Evolutionary conservation across 2,329 filamentous ascomycete genomes (phyloP).

Genomic region (Diaporthe sp.): DNA sequence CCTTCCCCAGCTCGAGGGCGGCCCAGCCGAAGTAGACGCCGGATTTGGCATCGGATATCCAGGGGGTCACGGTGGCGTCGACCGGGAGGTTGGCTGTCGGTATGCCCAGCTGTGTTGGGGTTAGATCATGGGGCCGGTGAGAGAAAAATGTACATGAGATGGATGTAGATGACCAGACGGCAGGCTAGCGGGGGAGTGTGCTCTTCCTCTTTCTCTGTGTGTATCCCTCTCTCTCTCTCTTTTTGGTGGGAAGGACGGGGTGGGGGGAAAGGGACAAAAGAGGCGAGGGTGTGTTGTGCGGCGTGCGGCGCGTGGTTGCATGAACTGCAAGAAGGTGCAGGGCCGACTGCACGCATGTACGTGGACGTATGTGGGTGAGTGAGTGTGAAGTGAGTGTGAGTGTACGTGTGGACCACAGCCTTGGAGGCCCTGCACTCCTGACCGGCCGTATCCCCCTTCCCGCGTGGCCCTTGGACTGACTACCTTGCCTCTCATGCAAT

Average conservation of each 20-base stretch:
- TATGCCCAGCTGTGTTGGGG: constrained; percentile 80
- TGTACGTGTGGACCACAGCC: constrained; percentile 1
- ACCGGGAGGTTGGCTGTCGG: constrained; percentile 94
- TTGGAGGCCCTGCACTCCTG: constrained; percentile 16
- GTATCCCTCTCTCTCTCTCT: too few species aligned
- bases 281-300: constrained; percentile 26
- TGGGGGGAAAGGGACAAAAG: neutral
- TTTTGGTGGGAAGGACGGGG: neutral
- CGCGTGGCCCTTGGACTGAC: neutral
- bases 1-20: constrained; percentile 71
- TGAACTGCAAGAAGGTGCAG: constrained; percentile 14
- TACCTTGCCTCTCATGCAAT: constrained; percentile 30
- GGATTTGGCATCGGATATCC: constrained; percentile 74
- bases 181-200: neutral
- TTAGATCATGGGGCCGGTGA: constrained; percentile 27
- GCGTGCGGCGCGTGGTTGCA: constrained; percentile 30
- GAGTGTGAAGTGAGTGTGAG: neutral
- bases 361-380: neutral
- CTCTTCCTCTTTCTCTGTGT: too few species aligned
- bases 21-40: constrained; percentile 97
- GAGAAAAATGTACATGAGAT: constrained; percentile 2
- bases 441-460: constrained; percentile 16
- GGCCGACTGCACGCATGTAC: constrained; percentile 14
- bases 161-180: constrained; percentile 9
- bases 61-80: constrained; percentile 69